Evolutionary conservation across 257 asterid genomes (phyloP).

Genomic region (Nicotiana benthamiana): DNA sequence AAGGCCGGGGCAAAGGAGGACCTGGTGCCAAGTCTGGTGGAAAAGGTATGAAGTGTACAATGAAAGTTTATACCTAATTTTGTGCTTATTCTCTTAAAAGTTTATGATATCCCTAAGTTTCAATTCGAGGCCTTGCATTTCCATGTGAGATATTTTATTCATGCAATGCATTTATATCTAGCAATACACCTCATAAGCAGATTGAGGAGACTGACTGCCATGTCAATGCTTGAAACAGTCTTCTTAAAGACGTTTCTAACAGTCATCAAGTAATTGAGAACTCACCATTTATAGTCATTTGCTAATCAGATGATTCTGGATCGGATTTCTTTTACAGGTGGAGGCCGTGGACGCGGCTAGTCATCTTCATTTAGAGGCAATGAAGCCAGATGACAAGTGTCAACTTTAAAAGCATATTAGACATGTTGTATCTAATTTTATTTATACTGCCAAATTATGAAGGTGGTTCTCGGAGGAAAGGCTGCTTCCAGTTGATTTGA

Average conservation of each 20-base stretch:
- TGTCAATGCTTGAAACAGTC: background rate
- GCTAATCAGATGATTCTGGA: background rate
- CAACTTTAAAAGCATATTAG: slow-evolving; percentile 15
- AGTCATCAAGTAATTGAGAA: background rate
- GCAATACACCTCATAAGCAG: background rate
- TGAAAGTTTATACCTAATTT: background rate
- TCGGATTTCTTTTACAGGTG: slow-evolving; percentile 22
- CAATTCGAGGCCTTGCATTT: background rate
- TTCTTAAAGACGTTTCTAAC: background rate
- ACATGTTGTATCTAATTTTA: background rate
- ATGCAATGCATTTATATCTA: background rate
- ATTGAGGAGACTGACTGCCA: background rate
- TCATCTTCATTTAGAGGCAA: background rate
- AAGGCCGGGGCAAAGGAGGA: slow-evolving; percentile 48
- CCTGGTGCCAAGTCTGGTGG: slow-evolving; percentile 31
- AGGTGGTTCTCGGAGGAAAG: background rate
- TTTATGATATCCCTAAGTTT: background rate
- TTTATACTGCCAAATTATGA: background rate
- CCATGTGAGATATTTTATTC: background rate
- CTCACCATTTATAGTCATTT: background rate
- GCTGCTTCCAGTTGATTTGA: background rate
- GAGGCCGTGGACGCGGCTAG: slow-evolving; percentile 44
- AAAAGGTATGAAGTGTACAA: slow-evolving; percentile 26
- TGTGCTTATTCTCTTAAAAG: background rate
- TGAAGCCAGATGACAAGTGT: slow-evolving; percentile 8